These are phyloP conservation scores for Corylus avellana DNA, from an alignment of 306 rosid species.

Conservation along the genomic window DNA sequence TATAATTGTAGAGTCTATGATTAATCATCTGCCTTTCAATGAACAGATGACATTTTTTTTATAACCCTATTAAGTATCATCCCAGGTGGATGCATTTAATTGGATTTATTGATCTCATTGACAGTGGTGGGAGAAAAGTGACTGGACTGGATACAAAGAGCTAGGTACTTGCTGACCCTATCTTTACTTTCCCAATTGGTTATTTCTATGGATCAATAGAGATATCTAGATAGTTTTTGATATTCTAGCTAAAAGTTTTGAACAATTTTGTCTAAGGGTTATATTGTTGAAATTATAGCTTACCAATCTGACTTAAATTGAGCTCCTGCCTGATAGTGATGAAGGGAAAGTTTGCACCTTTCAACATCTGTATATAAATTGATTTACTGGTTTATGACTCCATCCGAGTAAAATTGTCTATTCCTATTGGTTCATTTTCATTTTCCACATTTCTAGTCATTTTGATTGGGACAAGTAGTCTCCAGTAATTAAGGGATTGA, in stretches of 20 bases:
- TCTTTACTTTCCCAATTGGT: slow-evolving; percentile 20
- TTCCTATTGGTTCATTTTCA: background rate
- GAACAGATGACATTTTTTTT: slow-evolving; percentile 39
- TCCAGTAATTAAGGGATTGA: background rate
- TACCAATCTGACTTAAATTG: background rate
- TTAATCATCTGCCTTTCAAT: slow-evolving; percentile 12
- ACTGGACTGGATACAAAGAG: slow-evolving; percentile 99
- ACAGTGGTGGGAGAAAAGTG: slow-evolving; percentile 99
- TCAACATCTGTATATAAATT: background rate
- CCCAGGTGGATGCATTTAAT: slow-evolving; percentile 88
- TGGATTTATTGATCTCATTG: slow-evolving; percentile 96
- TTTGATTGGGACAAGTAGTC: background rate
- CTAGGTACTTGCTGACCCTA: slow-evolving; percentile 64
- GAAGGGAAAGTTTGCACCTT: background rate
- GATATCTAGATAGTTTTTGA: background rate
- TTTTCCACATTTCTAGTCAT: background rate
- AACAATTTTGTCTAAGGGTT: background rate
- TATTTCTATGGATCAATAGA: slow-evolving; percentile 12
- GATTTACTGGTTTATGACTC: background rate
- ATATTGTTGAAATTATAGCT: background rate
- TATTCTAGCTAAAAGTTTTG: background rate
- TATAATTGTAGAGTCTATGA: slow-evolving; percentile 10
- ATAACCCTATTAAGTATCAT: slow-evolving; percentile 60
- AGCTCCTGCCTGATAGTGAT: background rate
- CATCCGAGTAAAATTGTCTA: background rate